Base-by-base conservation (phyloP, 75 land plant species). In the Ceratopteris richardii region DNA sequence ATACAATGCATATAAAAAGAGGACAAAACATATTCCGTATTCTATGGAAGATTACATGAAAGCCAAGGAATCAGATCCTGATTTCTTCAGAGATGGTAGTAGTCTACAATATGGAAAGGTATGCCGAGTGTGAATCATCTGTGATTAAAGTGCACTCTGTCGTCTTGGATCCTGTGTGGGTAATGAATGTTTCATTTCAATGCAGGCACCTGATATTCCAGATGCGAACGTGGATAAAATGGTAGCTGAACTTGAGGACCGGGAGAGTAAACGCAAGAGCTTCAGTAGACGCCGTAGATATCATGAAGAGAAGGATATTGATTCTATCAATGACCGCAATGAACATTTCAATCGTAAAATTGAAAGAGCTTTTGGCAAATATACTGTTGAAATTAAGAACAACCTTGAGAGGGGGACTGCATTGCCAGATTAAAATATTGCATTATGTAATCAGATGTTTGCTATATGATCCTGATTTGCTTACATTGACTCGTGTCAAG, bases 61-160 rank as follows among this genome's bases (percentile, higher is more conserved):
- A 57, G 71, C 76, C 44, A 82, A 82, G 57, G 90, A 89, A 69
- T 63, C 82, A 2, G 96, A 93, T 75, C 98, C 98, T 30, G 98
- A 93, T 51, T 93, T 93, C 61, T 89, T 82, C 55, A 76, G 91
- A 10, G 83, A 86, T 28, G 96, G 85, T 52, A 81, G 91, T 46
- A 94, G 98, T 60, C 91, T 94, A 29, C 98, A 94, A 54, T 94
- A 90, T 73, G 98, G 96, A 47, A 94, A 94, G 96, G 96, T 93
- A 76, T 20, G n/a, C 14, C 9, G 5, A 33, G 37, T 33, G 9
- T 33, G 37, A 33, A 9, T 33, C 9, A 33, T 33, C 9, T 33
- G 7, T 33, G 37, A 33, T 3, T 9, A 4, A 33, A 33, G n/a
- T n/a, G n/a, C n/a, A n/a, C n/a, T n/a, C n/a, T n/a, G n/a, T n/a